A percentile compares a stretch with the other conserved stretches of the same genome.
Evolutionary conservation across 2,329 filamentous ascomycete genomes (phyloP).

Genomic region (Colletotrichum sp.): DNA sequence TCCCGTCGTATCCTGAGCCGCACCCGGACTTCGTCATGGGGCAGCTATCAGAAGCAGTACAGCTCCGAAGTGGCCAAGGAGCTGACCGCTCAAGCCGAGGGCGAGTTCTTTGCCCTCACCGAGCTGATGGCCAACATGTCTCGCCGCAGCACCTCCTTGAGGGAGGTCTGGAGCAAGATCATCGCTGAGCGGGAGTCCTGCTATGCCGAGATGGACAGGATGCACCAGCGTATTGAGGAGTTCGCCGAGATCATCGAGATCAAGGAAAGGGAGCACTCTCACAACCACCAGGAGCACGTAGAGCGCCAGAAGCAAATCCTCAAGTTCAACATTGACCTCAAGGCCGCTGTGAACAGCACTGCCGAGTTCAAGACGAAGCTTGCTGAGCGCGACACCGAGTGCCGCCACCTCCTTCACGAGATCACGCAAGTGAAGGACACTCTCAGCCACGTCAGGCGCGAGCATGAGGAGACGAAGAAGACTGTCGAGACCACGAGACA

Average conservation of each 20-base stretch:
- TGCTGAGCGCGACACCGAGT: slow-evolving; percentile 2
- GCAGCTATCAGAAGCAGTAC: neutral
- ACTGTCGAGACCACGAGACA: neutral
- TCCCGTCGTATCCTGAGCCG: neutral
- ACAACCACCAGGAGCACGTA: slow-evolving; percentile 2
- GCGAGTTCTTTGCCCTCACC: slow-evolving; percentile 9
- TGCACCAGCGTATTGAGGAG: slow-evolving; percentile 6
- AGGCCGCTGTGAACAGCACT: neutral
- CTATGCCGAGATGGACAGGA: slow-evolving; percentile 9
- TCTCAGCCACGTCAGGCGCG: neutral
- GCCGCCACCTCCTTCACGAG: neutral
- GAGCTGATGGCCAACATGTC: slow-evolving; percentile 17
- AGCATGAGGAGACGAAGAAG: slow-evolving; percentile 11
- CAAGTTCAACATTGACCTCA: slow-evolving; percentile 5
- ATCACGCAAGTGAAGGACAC: neutral
- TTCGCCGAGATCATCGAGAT: slow-evolving; percentile 3
- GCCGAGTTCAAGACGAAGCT: slow-evolving; percentile 8
- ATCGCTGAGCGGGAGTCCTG: slow-evolving; percentile 6
- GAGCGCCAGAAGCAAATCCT: slow-evolving; percentile 6
- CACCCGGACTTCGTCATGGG: neutral
- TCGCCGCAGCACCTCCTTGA: neutral
- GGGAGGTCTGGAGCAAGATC: slow-evolving; percentile 14
- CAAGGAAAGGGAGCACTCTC: slow-evolving; percentile 4
- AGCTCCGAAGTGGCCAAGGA: slow-evolving; percentile 13
- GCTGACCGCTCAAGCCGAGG: slow-evolving; percentile 8